Percentiles rank a stretch among this genome's conserved stretches.
Evolutionary conservation across 768 basidiomycete species (phyloP).

Genomic region (Lentinula boryana): DNA sequence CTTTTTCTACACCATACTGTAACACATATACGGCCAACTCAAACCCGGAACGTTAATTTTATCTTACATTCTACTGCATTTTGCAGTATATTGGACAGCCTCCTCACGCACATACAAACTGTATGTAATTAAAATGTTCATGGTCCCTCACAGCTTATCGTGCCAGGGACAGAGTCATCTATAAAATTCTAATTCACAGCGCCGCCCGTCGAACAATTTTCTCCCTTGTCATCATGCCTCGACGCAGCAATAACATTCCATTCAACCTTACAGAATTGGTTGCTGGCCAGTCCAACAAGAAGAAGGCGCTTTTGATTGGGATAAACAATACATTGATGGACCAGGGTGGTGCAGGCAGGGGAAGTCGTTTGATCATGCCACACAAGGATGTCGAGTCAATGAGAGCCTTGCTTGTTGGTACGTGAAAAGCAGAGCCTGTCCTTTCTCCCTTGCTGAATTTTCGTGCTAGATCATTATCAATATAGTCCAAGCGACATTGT

Average conservation of each 20-base stretch:
- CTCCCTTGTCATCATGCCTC: neutral
- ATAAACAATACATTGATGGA: slow-evolving; percentile 22
- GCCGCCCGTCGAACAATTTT: neutral
- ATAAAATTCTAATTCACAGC: neutral
- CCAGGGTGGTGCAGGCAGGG: slow-evolving; percentile 5
- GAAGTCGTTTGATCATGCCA: slow-evolving; percentile 23
- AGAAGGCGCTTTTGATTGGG: slow-evolving; percentile 31
- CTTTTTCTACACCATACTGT: neutral
- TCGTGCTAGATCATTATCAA: slow-evolving; percentile 26
- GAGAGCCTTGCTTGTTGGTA: slow-evolving; percentile 30
- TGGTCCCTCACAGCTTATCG: neutral
- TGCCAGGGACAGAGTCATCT: neutral
- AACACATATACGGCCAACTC: neutral
- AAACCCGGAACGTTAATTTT: neutral
- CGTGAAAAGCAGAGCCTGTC: slow-evolving; percentile 6
- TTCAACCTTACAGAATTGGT: neutral
- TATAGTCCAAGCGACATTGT: slow-evolving; percentile 34
- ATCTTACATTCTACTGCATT: neutral
- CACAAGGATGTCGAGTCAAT: slow-evolving; percentile 32
- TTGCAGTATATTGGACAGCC: neutral
- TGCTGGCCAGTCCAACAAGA: slow-evolving; percentile 6
- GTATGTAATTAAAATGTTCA: neutral
- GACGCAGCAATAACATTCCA: neutral
- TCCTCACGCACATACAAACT: neutral
- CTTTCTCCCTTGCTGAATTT: neutral